Evolutionary conservation across 1,139 yeast species (phyloP), one percentile per base, ranked within the genome.

Genomic region (Kurtzmaniella quercitrusa): DNA sequence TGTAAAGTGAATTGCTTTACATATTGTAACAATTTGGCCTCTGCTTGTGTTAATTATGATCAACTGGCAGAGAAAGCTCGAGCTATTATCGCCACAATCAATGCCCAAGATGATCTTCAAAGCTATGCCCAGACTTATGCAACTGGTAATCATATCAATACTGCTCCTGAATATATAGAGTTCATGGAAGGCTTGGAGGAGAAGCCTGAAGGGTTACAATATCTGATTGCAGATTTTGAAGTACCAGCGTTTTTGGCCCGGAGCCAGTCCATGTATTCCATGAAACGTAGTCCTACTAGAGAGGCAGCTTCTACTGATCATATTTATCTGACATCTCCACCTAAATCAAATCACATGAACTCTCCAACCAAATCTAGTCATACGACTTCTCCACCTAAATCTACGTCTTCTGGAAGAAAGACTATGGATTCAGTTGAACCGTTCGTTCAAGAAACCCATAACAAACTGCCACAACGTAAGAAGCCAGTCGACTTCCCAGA

Each of bases 1-100:
- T 59, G 88, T 46, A 88, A 90, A 55, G 72, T 85, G 15, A 87
- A 85, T 55, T 64, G 94, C 50, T 94, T 96, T 84, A 85, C 83
- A 38, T 91, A 76, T 60, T 83, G 95, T 43, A 89, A 89, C 60
- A 74, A 82, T 43, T 72, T 85, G 11, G 87, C 95, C 4, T 75
- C 89, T 0, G 74, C 83, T 5, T 88, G 95, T 58, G 93, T 89
- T 23, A 81, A 81, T 41, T 85, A 84, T 53, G 96, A 88, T 56
- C 86, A 81, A 47, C 66, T 82, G 3, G 86, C 86, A 43, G 96
- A 89, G 57, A 70, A 72, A 46, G 77, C 90, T 15, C 75, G 96
- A 45, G 64, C 81, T 8, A 65, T 77, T 2, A 72, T 89, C 48
- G 96, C 91, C 45, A 75, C 77, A 44, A 82, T 91, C 48, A 83